A percentile compares a stretch with the other conserved stretches of the same genome.
Evolutionary conservation across 257 asterid species (phyloP).

Genomic region (Cordia subcordata): DNA sequence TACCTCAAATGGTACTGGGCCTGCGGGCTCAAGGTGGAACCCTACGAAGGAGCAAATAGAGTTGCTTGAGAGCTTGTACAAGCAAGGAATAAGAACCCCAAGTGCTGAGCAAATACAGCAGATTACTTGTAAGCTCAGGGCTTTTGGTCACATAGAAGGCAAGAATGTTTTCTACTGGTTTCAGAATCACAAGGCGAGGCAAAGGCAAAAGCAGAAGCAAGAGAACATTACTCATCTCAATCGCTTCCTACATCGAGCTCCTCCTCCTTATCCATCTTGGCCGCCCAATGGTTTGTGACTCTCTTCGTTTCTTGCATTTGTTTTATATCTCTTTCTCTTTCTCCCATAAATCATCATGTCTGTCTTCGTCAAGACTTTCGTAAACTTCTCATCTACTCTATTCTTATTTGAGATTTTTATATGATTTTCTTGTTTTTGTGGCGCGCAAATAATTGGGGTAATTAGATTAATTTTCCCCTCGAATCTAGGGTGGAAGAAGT

Average conservation of each 20-base stretch:
- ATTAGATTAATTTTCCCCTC: too few species aligned
- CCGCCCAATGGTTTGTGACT: conserved; percentile 30
- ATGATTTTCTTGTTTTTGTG: too few species aligned
- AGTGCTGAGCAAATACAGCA: conserved; percentile 77
- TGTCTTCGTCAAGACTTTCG: not conserved
- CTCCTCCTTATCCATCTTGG: conserved; percentile 25
- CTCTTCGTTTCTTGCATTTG: not conserved
- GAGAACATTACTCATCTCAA: conserved; percentile 34
- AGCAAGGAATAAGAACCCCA: conserved; percentile 76
- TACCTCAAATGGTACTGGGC: conserved; percentile 16
- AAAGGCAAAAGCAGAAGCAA: conserved; percentile 84
- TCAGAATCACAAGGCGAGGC: conserved; percentile 88
- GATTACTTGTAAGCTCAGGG: conserved; percentile 50
- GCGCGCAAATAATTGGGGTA: too few species aligned
- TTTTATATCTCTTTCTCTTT: not conserved
- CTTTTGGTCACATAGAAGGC: conserved; percentile 77
- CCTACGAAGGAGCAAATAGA: conserved; percentile 86
- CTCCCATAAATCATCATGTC: not conserved
- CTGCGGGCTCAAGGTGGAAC: conserved; percentile 58
- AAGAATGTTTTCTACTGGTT: conserved; percentile 92
- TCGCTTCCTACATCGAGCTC: conserved; percentile 30
- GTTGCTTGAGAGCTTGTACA: conserved; percentile 66
- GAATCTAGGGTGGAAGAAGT: not conserved
- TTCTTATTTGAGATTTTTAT: too few species aligned
- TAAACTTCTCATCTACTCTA: too few species aligned